phyloP scores from a whole-genome alignment of 192 early-diverging fungal genomes.

The Coemansia sp. region DNA sequence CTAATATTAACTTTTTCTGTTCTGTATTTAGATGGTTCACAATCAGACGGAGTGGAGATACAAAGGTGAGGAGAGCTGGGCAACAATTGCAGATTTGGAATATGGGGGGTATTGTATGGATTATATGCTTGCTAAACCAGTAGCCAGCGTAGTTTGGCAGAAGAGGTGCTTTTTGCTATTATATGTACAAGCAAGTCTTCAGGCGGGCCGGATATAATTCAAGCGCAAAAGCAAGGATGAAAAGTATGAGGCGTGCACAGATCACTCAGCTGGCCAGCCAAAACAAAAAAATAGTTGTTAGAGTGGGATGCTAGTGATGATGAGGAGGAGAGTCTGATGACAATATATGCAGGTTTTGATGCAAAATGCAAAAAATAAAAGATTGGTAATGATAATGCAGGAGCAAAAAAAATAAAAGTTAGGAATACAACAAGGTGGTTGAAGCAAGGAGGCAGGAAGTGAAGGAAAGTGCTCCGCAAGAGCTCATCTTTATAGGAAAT shows the following conservation, averaged over 20 bases:
- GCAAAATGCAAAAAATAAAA: constrained; percentile 1
- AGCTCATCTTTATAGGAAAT: not conserved
- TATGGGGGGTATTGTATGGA: not conserved
- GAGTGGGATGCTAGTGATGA: not conserved
- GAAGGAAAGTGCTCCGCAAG: not conserved
- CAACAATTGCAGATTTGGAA: not conserved
- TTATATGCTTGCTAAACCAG: constrained; percentile 1
- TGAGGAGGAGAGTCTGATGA: not conserved
- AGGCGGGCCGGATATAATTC: not conserved
- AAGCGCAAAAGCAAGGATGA: not conserved
- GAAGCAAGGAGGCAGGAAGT: not conserved
- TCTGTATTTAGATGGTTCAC: not conserved
- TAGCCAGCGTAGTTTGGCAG: not conserved
- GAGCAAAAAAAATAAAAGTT: not conserved
- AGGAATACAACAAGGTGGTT: not conserved
- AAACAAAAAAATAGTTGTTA: not conserved
- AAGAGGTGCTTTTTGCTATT: not conserved
- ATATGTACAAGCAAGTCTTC: not conserved
- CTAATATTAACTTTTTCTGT: not conserved
- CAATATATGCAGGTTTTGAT: constrained; percentile 1
- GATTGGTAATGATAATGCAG: not conserved
- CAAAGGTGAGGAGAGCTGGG: not conserved
- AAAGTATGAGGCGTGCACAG: constrained; percentile 5
- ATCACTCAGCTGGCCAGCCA: not conserved
- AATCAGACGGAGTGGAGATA: not conserved